A percentile compares a stretch with the other conserved stretches of the same genome.
These are phyloP conservation scores for Stenocarpella maydis DNA, from an alignment of 2,329 filamentous ascomycete species.

Conservation along the genomic window DNA sequence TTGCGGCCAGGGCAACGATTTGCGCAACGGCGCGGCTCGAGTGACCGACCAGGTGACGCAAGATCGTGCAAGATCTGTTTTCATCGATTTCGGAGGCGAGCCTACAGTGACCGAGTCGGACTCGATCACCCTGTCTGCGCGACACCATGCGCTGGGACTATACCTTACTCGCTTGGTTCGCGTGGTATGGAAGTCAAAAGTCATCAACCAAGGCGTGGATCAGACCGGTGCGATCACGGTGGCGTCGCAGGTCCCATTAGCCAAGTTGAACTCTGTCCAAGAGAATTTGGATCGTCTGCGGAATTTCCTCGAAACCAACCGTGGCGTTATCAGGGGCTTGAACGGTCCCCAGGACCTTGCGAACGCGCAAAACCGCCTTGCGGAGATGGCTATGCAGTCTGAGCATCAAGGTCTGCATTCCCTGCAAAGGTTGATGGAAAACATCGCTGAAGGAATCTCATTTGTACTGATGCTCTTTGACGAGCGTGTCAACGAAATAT, in stretches of 20 bases:
- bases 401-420: conserved; percentile 94
- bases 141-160: conserved; percentile 86
- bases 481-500: conserved; percentile 89
- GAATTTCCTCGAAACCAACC: conserved; percentile 87
- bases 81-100: conserved; percentile 92
- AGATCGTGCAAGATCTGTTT: conserved; percentile 84
- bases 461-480: conserved; percentile 96
- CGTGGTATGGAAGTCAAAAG: conserved; percentile 83
- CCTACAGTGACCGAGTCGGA: conserved; percentile 85
- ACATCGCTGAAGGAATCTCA: conserved; percentile 95
- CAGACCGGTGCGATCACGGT: conserved; percentile 70
- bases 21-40: conserved; percentile 73
- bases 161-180: conserved; percentile 90
- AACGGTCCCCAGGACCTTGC: conserved; percentile 90
- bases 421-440: conserved; percentile 83
- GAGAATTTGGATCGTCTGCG: conserved; percentile 80
- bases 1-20: conserved; percentile 88
- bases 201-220: conserved; percentile 65
- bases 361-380: conserved; percentile 80
- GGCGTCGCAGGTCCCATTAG: conserved; percentile 68
- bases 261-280: conserved; percentile 80
- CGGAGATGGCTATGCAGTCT: conserved; percentile 90
- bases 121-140: conserved; percentile 84
- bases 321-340: conserved; percentile 89
- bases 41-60: conserved; percentile 86